These are phyloP conservation scores for Jackrogersella minutella DNA, from an alignment of 495 filamentous ascomycete genomes.

Conservation along the genomic window DNA sequence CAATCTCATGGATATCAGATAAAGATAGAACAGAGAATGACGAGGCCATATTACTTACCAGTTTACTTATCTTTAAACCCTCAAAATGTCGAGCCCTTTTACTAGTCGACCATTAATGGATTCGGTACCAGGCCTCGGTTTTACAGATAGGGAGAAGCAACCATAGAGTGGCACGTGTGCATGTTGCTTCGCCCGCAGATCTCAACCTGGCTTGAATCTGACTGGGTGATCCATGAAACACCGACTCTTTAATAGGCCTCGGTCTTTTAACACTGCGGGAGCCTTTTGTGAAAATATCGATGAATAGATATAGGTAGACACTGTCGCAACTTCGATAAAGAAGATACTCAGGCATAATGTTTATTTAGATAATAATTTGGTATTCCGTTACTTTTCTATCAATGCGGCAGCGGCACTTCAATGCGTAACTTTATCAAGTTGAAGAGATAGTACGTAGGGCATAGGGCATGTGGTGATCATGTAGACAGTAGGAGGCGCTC, in stretches of 20 bases:
- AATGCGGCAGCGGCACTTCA: too few relatives aligned
- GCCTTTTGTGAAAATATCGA: not conserved
- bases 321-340: too few relatives aligned
- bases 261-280: conserved; percentile 9
- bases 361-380: too few relatives aligned
- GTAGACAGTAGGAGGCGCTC: too few relatives aligned
- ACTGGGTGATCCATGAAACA: conserved; percentile 13
- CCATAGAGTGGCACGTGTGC: conserved; percentile 26
- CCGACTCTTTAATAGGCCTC: conserved; percentile 21
- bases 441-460: conserved; percentile 10
- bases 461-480: not conserved
- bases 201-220: not conserved
- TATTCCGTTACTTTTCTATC: too few relatives aligned
- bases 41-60: not conserved
- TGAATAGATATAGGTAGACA: not conserved
- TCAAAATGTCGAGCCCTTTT: too few relatives aligned
- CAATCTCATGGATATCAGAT: too few relatives aligned
- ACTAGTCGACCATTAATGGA: too few relatives aligned
- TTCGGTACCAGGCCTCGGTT: too few relatives aligned
- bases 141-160: not conserved
- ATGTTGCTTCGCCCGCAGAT: conserved; percentile 26
- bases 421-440: too few relatives aligned
- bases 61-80: not conserved
- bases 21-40: not conserved
- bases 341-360: too few relatives aligned